Base-by-base conservation (phyloP, 106 monocot genomes). In the Iris macrosiphon region DNA sequence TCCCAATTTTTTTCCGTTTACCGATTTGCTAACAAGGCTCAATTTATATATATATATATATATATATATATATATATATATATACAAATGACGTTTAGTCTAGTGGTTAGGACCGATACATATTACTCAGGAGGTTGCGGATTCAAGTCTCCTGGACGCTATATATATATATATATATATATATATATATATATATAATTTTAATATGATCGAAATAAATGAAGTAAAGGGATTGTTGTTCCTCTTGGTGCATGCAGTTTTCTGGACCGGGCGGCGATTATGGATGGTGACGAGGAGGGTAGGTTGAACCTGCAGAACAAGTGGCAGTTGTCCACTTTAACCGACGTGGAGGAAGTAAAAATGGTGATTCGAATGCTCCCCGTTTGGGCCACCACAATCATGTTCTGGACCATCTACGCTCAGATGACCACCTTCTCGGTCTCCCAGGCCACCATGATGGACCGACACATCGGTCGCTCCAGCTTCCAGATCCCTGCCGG, bases 371-470 rank as follows among this genome's bases (percentile, higher is more conserved):
- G 73, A n/a, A 77, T 83, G 82, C 73, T 83, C 11, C 82, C 82
- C 16, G 70, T 83, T 16, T 83, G 82, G 82, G 82, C 82, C 14
- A 83, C 77, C 15, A 83, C 82, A 35, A 78, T 83, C 72, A 66
- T 78, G 25, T 83, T 83, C 74, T 83, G 83, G 83, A 83, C 83
- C 2, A 54, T 83, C 31, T 83, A 83, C 65, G 77, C 83, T 30
- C 83, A 83, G 50, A 83, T 78, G 77, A 77, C 77, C 2, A 83
- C 83, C 31, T 78, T 83, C 70, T 83, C 77, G 1, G 83, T 83
- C 10, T 77, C 83, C 18, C 83, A 84, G 15, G 78, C 83, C 32
- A 56, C 62, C 7, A 67, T 59, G 55, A 83, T 83, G 83, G 62
- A 83, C 74, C 73, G 83, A 52, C 64, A 54, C 62, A 24, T 82